These are phyloP conservation scores for Fraxinus ornus DNA, from an alignment of 305 asterid genomes.

Conservation along the genomic window DNA sequence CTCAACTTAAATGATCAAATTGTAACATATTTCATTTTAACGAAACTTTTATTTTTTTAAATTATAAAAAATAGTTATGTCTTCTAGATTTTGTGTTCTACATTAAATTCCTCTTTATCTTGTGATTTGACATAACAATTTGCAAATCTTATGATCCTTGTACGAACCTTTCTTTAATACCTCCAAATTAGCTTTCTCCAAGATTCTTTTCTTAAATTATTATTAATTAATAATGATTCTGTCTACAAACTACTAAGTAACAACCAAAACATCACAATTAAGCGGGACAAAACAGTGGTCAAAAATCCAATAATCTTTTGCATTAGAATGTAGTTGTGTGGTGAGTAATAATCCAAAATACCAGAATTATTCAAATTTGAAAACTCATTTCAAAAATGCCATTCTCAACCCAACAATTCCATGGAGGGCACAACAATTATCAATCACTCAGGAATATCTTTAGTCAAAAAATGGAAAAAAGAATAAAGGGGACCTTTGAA, in stretches of 20 bases:
- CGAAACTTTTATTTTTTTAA: too few relatives aligned
- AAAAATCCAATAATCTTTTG: conserved; percentile 1
- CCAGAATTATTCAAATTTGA: not conserved
- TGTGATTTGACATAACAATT: not conserved
- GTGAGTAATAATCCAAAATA: not conserved
- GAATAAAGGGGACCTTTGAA: conserved; percentile 28
- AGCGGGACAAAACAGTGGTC: conserved; percentile 1
- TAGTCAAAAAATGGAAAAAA: conserved; percentile 24
- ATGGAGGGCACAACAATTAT: not conserved
- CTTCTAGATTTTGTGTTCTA: not conserved
- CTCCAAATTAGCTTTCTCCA: not conserved
- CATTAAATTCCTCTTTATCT: not conserved
- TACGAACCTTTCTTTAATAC: not conserved
- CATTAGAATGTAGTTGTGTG: not conserved
- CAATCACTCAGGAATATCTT: conserved; percentile 11
- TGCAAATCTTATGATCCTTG: not conserved
- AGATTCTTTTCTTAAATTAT: not conserved
- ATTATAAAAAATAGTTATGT: too few relatives aligned
- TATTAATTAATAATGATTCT: not conserved
- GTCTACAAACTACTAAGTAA: not conserved
- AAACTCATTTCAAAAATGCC: not conserved
- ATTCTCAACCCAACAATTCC: conserved; percentile 5
- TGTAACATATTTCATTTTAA: too few relatives aligned
- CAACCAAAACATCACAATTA: not conserved
- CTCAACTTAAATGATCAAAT: too few relatives aligned